phyloP scores from a whole-genome alignment of 2,329 filamentous ascomycete genomes.

The Apiospora pterosperma region DNA sequence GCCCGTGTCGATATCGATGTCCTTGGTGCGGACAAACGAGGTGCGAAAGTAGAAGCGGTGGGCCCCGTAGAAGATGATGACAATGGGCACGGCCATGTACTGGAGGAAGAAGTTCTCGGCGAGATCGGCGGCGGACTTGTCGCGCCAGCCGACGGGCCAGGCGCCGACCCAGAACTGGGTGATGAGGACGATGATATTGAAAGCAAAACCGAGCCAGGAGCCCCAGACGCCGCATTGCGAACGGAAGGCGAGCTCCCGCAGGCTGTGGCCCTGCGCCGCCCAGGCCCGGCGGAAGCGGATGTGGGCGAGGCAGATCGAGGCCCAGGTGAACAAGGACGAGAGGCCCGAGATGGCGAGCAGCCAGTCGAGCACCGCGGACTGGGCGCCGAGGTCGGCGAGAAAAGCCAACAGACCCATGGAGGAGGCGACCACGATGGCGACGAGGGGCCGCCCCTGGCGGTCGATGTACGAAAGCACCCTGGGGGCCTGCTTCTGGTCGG shows the following conservation, averaged over 20 bases:
- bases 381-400: constrained; percentile 62
- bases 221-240: constrained; percentile 77
- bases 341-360: constrained; percentile 72
- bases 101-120: constrained; percentile 69
- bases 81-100: constrained; percentile 68
- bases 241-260: constrained; percentile 75
- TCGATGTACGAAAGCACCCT: constrained; percentile 77
- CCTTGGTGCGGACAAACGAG: constrained; percentile 58
- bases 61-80: constrained; percentile 62
- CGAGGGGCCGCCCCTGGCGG: constrained; percentile 73
- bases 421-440: constrained; percentile 67
- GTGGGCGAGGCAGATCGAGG: constrained; percentile 82
- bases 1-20: constrained; percentile 87
- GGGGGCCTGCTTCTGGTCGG: constrained; percentile 83
- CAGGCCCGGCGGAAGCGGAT: constrained; percentile 89
- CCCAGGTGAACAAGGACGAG: constrained; percentile 76
- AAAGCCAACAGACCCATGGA: constrained; percentile 71
- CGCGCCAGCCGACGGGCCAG: constrained; percentile 62
- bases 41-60: constrained; percentile 75
- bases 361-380: constrained; percentile 71
- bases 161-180: constrained; percentile 89
- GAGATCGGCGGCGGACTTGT: constrained; percentile 40
- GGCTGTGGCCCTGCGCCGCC: constrained; percentile 62
- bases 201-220: constrained; percentile 73
- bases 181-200: constrained; percentile 73